These are phyloP conservation scores for Pleurostoma richardsiae DNA, from an alignment of 2,329 filamentous ascomycete genomes.

Conservation along the genomic window DNA sequence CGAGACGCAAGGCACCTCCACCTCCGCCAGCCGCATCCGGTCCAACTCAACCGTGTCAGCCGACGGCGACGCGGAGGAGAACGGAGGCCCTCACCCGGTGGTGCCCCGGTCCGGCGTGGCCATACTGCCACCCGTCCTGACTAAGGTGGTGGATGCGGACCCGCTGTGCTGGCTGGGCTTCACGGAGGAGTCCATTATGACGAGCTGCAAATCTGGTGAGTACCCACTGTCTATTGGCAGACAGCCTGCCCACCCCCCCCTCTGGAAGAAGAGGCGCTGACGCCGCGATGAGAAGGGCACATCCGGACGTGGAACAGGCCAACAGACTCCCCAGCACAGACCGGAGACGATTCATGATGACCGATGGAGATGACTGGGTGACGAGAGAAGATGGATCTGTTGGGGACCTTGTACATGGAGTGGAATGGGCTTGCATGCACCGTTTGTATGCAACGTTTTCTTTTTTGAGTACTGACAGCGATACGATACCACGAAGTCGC, in stretches of 20 bases:
- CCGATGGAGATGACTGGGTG: conserved; percentile 1
- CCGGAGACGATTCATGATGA: conserved; percentile 1
- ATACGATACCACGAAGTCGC: too few species aligned
- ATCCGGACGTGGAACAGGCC: conserved; percentile 37
- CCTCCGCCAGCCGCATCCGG: conserved; percentile 51
- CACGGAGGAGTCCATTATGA: conserved; percentile 87
- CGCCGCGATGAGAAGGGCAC: conserved; percentile 21
- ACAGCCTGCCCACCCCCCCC: too few species aligned
- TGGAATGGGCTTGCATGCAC: too few species aligned
- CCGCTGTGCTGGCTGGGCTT: conserved; percentile 90
- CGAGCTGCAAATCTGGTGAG: conserved; percentile 84
- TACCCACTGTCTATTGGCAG: not conserved
- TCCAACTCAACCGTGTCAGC: conserved; percentile 65
- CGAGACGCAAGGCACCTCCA: conserved; percentile 57
- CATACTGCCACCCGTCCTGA: conserved; percentile 85
- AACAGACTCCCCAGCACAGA: conserved; percentile 26
- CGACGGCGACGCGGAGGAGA: conserved; percentile 41
- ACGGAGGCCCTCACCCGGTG: conserved; percentile 69
- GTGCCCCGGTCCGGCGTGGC: conserved; percentile 81
- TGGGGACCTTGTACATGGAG: too few species aligned
- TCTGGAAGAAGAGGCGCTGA: not conserved
- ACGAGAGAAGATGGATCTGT: too few species aligned
- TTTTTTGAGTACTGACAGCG: too few species aligned
- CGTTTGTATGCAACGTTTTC: too few species aligned
- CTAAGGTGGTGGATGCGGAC: conserved; percentile 80